These are phyloP conservation scores for Collybia sordida DNA, from an alignment of 768 basidiomycete species.

Conservation along the genomic window DNA sequence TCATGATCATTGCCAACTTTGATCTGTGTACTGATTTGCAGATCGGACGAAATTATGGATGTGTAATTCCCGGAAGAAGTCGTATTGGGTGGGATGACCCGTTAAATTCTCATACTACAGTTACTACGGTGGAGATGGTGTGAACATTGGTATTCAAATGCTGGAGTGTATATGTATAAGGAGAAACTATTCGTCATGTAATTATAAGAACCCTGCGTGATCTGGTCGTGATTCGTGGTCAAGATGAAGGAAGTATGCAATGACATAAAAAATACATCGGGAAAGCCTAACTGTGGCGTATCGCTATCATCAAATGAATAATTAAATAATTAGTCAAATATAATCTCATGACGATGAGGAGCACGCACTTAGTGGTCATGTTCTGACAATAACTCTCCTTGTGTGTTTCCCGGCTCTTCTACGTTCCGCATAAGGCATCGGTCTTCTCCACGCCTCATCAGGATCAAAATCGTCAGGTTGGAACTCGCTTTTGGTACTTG, in stretches of 20 bases:
- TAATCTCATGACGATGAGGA: conserved; percentile 10
- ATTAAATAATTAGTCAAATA: not conserved
- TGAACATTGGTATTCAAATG: not conserved
- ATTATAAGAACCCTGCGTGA: not conserved
- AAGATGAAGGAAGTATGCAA: not conserved
- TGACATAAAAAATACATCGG: not conserved
- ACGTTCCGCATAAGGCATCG: conserved; percentile 73
- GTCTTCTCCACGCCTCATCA: conserved; percentile 72
- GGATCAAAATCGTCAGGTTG: conserved; percentile 52
- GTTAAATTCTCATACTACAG: not conserved
- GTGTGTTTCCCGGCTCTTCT: conserved; percentile 82
- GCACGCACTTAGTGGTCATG: conserved; percentile 22
- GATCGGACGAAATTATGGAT: conserved; percentile 19
- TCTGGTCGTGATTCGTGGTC: not conserved
- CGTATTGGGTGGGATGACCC: conserved; percentile 1
- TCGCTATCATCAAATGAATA: no score
- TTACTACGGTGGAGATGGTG: conserved; percentile 4
- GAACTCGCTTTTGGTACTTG: conserved; percentile 34
- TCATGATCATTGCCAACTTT: conserved; percentile 31
- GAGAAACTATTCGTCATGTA: not conserved
- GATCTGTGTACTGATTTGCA: conserved; percentile 23
- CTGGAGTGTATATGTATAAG: not conserved
- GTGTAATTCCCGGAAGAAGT: conserved; percentile 7
- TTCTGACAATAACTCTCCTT: conserved; percentile 63
- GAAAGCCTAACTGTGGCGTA: no score